Evolutionary conservation across 768 basidiomycete species (phyloP).

Genomic region (Tylopilus cervinicoccineus): DNA sequence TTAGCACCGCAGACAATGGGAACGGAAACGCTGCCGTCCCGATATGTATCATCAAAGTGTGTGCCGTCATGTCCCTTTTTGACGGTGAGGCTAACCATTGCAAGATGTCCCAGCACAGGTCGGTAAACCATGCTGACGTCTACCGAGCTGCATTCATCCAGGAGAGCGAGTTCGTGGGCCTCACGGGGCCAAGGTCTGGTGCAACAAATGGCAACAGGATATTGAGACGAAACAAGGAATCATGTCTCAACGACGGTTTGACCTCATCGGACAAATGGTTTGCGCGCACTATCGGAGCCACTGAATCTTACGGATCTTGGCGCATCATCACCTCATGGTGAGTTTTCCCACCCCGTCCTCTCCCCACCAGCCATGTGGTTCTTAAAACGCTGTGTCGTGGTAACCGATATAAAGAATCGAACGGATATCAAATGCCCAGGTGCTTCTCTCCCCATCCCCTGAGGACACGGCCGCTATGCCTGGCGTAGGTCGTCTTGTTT

Average conservation of each 20-base stretch:
- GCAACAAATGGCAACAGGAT: neutral
- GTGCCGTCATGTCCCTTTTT: too few relatives aligned
- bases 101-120: neutral
- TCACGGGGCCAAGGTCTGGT: neutral
- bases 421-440: neutral
- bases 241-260: neutral
- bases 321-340: conserved; percentile 1
- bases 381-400: neutral
- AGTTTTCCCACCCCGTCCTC: neutral
- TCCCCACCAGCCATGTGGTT: conserved; percentile 4
- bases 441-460: neutral
- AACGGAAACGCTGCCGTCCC: too few relatives aligned
- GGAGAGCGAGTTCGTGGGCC: neutral
- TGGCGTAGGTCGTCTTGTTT: conserved; percentile 15
- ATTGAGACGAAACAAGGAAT: neutral
- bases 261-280: neutral
- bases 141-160: neutral
- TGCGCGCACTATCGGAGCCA: neutral
- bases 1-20: too few relatives aligned
- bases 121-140: neutral
- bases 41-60: neutral
- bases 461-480: conserved; percentile 18
- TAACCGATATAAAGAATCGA: conserved; percentile 13
- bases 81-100: too few relatives aligned
- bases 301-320: neutral